A percentile compares a stretch with the other conserved stretches of the same genome.
Evolutionary conservation across 352 stramenopile species (phyloP).

Genomic region (Thalassiosira mediterranea): DNA sequence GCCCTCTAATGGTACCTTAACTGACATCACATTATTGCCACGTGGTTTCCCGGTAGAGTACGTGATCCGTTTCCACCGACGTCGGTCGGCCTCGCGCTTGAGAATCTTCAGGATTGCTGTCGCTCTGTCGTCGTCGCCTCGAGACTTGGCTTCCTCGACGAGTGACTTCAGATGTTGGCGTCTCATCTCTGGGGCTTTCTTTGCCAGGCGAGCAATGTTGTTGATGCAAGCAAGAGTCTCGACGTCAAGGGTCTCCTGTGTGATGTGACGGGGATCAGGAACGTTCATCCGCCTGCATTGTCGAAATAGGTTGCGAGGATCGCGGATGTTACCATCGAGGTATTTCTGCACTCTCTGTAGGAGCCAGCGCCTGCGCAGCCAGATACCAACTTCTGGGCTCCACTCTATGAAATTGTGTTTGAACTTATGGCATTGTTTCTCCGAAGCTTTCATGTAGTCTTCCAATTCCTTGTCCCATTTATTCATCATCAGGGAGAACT

Average conservation of each 20-base stretch:
- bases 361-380: not conserved
- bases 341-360: not conserved
- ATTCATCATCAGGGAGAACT: not conserved
- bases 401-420: slow-evolving; percentile 4
- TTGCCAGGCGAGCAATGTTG: not conserved
- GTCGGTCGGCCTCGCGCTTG: not conserved
- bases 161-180: not conserved
- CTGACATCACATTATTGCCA: not conserved
- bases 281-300: not conserved
- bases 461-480: slow-evolving; percentile 9
- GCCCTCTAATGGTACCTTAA: not conserved
- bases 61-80: not conserved
- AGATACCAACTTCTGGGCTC: not conserved
- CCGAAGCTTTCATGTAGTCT: slow-evolving; percentile 1
- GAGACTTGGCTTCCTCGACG: not conserved
- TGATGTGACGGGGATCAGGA: not conserved
- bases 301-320: slow-evolving; percentile 3
- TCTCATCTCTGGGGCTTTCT: not conserved
- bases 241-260: not conserved
- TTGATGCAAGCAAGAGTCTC: not conserved
- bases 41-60: not conserved
- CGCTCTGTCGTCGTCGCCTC: not conserved
- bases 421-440: not conserved
- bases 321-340: not conserved
- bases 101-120: not conserved